These are phyloP conservation scores for Sideroxylon spinosum DNA, from an alignment of 179 eudicot genomes.

Conservation along the genomic window DNA sequence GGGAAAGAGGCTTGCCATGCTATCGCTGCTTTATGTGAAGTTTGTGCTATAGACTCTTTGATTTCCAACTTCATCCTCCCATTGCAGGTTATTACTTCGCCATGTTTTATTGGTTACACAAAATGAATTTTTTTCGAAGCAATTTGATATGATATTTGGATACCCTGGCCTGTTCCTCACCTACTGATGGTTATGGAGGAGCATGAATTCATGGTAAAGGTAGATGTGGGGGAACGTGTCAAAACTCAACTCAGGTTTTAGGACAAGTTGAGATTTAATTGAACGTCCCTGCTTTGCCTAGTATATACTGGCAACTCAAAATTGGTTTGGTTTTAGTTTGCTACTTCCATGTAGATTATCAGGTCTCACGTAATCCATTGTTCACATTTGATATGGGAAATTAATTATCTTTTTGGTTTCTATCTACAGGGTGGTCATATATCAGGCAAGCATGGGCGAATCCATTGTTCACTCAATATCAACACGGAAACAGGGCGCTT, in stretches of 20 bases:
- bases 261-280: neutral
- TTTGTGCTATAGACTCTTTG: slow-evolving; percentile 89
- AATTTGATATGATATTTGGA: neutral
- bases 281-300: neutral
- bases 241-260: neutral
- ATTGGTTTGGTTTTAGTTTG: neutral
- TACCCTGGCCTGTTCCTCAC: neutral
- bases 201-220: neutral
- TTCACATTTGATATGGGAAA: no score
- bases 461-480: slow-evolving; percentile 93
- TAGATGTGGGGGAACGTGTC: neutral
- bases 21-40: slow-evolving; percentile 87
- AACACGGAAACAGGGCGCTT: slow-evolving; percentile 98
- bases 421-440: slow-evolving; percentile 69
- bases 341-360: neutral
- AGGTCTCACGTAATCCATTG: neutral
- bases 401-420: slow-evolving; percentile 19
- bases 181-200: neutral
- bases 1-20: slow-evolving; percentile 97
- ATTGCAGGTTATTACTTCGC: slow-evolving; percentile 55
- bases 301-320: neutral
- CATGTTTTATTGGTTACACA: neutral
- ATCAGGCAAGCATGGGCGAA: slow-evolving; percentile 78
- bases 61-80: slow-evolving; percentile 98
- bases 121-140: neutral